Base-by-base conservation (phyloP, 306 rosid genomes). In the Hippophae rhamnoides region DNA sequence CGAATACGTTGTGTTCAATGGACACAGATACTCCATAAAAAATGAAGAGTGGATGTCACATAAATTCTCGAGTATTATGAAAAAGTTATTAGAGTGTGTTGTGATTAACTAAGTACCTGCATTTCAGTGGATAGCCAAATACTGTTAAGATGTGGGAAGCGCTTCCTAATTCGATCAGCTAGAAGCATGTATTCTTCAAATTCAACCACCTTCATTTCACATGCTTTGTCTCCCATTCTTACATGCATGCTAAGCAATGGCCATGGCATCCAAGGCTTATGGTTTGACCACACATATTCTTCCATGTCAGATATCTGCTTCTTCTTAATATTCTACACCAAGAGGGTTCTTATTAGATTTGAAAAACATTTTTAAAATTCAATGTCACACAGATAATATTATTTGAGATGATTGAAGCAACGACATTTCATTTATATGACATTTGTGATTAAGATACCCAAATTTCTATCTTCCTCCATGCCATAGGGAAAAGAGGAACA, bases 171-270 rank as follows among this genome's bases (percentile, higher is more conserved):
- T 54, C 84, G 74, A 38, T 62, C 56, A 13, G 89, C 97, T 52
- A 86, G 87, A 60, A 62, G 69, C 87, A 85, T 83, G 85, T 92
- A 92, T 10, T 66, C 77, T 76, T 83, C 82, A 64, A 88, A 88
- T 38, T 78, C 93, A 62, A 78, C 86, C 4, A 88, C 75, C 75
- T 73, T 86, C 99, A 92, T 85, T 83, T 92, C 99, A 13, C 83
- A 77, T 52, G 95, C 95, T 72, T 89, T 85, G 72, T 89, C 97
- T 69, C 94, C 95, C 94, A 82, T 86, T 72, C 97, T 84, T 31
- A 89, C 93, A 65, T 89, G 97, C 84, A 89, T 71, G 76, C 94
- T 89, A 47, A 86, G 78, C 46, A 85, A 73, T 41, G 95, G 96
- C 81, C 86, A 72, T 11, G 99, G 99, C 6, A 81, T 67, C 99